Evolutionary conservation across 1,284 basidiomycete genomes (phyloP), one percentile per base, ranked within the genome.

Genomic region (Tylopilus sp.): DNA sequence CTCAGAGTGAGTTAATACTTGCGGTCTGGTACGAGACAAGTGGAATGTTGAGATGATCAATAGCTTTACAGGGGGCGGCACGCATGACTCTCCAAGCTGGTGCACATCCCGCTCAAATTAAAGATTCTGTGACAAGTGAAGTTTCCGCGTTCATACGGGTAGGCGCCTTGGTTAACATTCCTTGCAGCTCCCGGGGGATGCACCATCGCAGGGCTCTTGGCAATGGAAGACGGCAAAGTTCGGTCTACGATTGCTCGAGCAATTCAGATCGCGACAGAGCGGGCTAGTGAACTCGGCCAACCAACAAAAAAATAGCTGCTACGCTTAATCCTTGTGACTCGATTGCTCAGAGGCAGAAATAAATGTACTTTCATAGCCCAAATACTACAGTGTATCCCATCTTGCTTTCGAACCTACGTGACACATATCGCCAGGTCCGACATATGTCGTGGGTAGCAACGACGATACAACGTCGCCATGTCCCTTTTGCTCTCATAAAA

Each of bases 41-140:
- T 12, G 10, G 30, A 24, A 28, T 2, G 26, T 24, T 50, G 14
- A 50, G 35, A 44, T 51, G 15, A 24, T 30, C 31, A 18, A 44
- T 67, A 97, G 94, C 94, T 17, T 75, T 99, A 62, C 95, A 99
- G 75, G 96, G 96, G 24, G 89, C 96, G 0, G 96, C 95, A 30
- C 82, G 95, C 29, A 99, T 99, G 96, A 86, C 89, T 2, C 77
- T 99, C 3, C 87, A 94, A 63, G 81, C 82, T 1, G 89, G 87
- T 7, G 77, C 84, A 28, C 96, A 99, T 69, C 96, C 96, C 1
- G 94, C 96, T 7, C 92, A 94, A 57, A 85, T 99, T 60, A 99
- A 98, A 70, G 96, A 99, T 70, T 85, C 91, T 21, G 96, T 99
- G 7, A 98, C 96, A 2, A 99, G 94, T 93, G 21, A 64, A 62